These are phyloP conservation scores for Cynara cardunculus DNA, from an alignment of 129 eudicot species.

Conservation along the genomic window DNA sequence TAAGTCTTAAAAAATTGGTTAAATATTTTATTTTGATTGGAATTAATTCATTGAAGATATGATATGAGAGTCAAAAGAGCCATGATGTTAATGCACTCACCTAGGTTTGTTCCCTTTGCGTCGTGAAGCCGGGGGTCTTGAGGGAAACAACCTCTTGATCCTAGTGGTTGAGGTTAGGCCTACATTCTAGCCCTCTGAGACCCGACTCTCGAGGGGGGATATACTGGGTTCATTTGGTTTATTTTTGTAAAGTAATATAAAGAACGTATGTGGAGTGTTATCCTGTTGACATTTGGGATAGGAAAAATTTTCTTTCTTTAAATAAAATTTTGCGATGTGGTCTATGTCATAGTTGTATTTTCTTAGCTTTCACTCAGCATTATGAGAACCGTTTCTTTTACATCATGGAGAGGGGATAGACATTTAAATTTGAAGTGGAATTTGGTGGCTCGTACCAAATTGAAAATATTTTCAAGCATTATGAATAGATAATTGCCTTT, in stretches of 20 bases:
- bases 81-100: background rate
- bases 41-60: background rate
- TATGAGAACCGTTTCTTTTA: background rate
- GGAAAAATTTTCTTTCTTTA: background rate
- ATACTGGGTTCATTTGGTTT: background rate
- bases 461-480: background rate
- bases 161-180: background rate
- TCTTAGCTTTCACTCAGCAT: background rate
- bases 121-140: background rate
- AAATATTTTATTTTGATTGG: background rate
- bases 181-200: background rate
- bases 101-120: background rate
- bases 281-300: conserved; percentile 7
- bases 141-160: too few relatives aligned
- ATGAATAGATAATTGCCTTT: background rate
- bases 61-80: background rate
- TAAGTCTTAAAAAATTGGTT: background rate
- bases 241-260: background rate
- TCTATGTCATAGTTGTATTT: conserved; percentile 1
- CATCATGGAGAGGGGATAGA: background rate
- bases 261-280: background rate
- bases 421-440: background rate
- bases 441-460: background rate
- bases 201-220: background rate
- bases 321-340: background rate